phyloP scores from a whole-genome alignment of 139 green algal genomes.

The Micractinium sp. region DNA sequence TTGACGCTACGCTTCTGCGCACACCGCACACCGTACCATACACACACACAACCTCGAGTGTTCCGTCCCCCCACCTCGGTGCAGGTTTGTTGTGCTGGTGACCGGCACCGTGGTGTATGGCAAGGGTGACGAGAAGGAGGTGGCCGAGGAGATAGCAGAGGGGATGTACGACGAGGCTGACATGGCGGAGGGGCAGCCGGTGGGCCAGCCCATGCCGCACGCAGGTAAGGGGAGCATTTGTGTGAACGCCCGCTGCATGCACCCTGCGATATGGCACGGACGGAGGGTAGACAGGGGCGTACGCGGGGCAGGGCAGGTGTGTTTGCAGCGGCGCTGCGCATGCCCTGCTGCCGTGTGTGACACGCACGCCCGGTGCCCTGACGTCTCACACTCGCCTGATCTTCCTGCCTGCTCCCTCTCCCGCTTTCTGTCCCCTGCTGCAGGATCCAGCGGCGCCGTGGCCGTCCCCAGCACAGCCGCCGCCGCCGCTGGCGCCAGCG shows the following conservation, averaged over 20 bases:
- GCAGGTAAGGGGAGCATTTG: no score
- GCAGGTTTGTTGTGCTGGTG: slow-evolving; percentile 71
- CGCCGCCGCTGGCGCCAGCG: background rate
- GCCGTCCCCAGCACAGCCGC: background rate
- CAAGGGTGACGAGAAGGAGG: slow-evolving; percentile 56
- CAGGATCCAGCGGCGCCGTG: background rate
- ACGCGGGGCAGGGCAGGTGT: no score
- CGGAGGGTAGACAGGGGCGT: no score
- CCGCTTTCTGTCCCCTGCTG: background rate
- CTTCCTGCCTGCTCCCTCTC: no score
- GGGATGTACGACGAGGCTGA: background rate
- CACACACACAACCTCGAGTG: background rate
- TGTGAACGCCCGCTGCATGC: no score
- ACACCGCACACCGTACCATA: no score
- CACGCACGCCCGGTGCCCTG: no score
- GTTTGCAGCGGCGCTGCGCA: no score
- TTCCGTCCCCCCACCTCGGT: background rate
- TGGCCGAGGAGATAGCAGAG: slow-evolving; percentile 33
- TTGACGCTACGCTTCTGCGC: background rate
- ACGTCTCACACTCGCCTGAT: background rate
- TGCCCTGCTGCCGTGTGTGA: no score
- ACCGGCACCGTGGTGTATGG: slow-evolving; percentile 73
- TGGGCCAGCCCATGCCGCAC: background rate
- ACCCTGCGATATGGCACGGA: no score
- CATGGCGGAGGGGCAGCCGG: background rate